Base-by-base conservation (phyloP, 2,329 filamentous ascomycete species). In the Tolypocladium nubicola region DNA sequence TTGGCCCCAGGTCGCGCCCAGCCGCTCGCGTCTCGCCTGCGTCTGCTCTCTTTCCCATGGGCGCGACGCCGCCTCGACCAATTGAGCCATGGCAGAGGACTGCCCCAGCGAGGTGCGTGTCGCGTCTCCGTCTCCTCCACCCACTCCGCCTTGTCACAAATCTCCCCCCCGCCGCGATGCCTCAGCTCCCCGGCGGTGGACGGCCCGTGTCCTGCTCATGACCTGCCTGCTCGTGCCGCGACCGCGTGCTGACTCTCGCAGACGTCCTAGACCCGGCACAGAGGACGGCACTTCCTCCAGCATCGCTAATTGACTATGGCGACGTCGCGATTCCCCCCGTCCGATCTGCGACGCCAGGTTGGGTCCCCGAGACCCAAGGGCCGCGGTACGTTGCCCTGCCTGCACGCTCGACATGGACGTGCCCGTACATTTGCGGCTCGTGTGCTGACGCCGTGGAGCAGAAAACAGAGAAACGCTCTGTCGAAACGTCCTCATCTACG, bases 401-500 rank as follows among this genome's bases (percentile, higher is more conserved):
- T 35, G 10, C 30, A 30, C 30, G 19, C 9, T 10, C 47, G 35
- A 21, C 14, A 21, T 14, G 33, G 47, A 30, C 47, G 9, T 14
- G 2, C 30, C 1, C 7, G 13, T 50, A 7, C 47, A 19, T 37
- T 10, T 30, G 3, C 6, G 19, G 19, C 16, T 35, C 11, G 19
- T 11, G 50, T 45, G 43, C 54, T 61, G 41, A 58, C 55, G 21
- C 45, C 8, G 35, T 33, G 21, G 26, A 49, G 58, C 63, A 88
- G 87, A 89, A 75, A 89, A 88, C 71, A 95, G 93, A 75, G 91
- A 95, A 70, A 96, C 90, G 8, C 81, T 93, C 58, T 97, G 91
- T 75, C 87, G 91, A 68, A 96, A 97, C 74, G 87, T 97, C 60
- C 82, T 91, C 61, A 96, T 97, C 66, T 96, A 96, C 71, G 91